These are phyloP conservation scores for Candida fluviatilis DNA, from an alignment of 805 yeast species.

Conservation along the genomic window DNA sequence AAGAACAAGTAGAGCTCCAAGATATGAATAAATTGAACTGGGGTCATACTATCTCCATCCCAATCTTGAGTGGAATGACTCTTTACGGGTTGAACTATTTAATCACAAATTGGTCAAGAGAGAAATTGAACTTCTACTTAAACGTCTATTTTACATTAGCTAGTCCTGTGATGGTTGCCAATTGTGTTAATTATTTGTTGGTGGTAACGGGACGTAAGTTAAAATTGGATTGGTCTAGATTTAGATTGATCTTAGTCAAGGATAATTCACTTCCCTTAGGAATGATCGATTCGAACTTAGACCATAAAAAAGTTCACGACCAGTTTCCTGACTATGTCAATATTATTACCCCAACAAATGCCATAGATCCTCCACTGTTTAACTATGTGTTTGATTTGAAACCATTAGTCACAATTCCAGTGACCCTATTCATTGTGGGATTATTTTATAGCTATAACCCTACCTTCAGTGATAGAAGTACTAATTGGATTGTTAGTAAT, in stretches of 20 bases:
- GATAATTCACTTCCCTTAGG: constrained; percentile 40
- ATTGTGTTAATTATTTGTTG: constrained; percentile 21
- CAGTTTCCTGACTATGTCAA: constrained; percentile 15
- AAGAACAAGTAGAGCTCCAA: constrained; percentile 8
- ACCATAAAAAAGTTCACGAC: constrained; percentile 21
- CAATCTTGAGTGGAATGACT: constrained; percentile 39
- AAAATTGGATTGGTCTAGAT: constrained; percentile 30
- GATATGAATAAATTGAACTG: constrained; percentile 4
- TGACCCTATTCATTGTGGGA: constrained; percentile 5
- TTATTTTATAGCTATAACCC: constrained; percentile 8
- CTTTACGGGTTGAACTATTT: constrained; percentile 36
- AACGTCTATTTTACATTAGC: constrained; percentile 30
- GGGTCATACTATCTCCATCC: constrained; percentile 24
- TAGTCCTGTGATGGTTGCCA: constrained; percentile 28
- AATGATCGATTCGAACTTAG: constrained; percentile 16
- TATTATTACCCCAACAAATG: background rate
- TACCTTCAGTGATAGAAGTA: constrained; percentile 7
- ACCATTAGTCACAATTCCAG: constrained; percentile 12
- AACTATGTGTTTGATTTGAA: constrained; percentile 19
- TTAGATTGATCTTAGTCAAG: constrained; percentile 36
- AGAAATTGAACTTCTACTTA: constrained; percentile 26
- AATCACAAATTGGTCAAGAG: constrained; percentile 27
- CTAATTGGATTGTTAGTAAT: constrained; percentile 29
- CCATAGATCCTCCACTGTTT: background rate
- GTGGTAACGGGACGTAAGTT: constrained; percentile 22